Evolutionary conservation across 495 filamentous ascomycete genomes (phyloP), one percentile per base, ranked within the genome.

Genomic region (Penicillium desertorum): DNA sequence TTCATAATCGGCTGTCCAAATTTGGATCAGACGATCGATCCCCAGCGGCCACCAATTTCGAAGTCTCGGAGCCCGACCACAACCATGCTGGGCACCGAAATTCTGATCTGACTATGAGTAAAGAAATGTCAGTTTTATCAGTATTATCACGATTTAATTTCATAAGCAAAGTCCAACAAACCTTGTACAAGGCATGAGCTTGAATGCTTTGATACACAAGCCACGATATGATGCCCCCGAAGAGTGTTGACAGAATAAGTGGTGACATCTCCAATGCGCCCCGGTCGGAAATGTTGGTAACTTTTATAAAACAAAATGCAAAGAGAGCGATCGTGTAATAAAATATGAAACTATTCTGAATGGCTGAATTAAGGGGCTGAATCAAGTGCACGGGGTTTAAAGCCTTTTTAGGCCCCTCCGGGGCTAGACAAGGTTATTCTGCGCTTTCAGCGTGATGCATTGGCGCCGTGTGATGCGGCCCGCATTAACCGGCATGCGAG

Each of bases 11-110:
- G 64, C 65, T 23, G 27, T 47, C 42, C 59, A 72, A n/a, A 69
- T 65, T 42, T 66, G 60, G 56, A 59, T 57, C 25, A 74, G 36
- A 46, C 72, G 62, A 54, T 77, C 73, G 7, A 76, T 54, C n/a
- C 70, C 74, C 7, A 76, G 45, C 17, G 68, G 73, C 56, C 62
- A 59, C 56, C 60, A 49, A 53, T 71, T 74, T 50, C 42, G 60
- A 9, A 74, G 63, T 25, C 60, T 52, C 14, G 69, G 63, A 25
- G 66, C 42, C 42, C 42, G 42, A 61, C 22, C 57, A 63, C 23
- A 62, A 63, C 45, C 72, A 75, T 48, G 66, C 70, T 44, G 32
- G 29, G 20, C 14, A 37, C 29, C 49, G 19, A 51, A 36, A 37
- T 23, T 39, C 9, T 20, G 20, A 37, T 51, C 32, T 12, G 20